Conservation (phyloP, 768 basidiomycete species). For the Pseudohyphozyma bogoriensis region DNA sequence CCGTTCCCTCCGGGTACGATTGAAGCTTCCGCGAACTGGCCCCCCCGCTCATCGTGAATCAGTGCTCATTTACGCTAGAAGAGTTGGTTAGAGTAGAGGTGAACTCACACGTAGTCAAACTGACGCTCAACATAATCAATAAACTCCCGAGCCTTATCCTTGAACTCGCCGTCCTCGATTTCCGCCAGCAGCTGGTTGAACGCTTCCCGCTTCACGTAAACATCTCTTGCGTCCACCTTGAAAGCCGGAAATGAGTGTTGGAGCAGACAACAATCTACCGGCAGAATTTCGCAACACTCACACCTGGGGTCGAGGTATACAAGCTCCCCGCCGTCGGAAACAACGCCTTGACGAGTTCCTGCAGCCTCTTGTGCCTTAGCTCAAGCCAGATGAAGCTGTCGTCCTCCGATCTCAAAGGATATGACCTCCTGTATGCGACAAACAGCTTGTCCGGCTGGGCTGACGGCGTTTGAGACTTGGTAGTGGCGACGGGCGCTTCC, state of each 20-base stretch:
- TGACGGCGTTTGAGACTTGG: too few relatives aligned
- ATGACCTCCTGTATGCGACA: not conserved
- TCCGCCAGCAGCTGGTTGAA: not conserved
- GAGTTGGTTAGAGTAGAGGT: not conserved
- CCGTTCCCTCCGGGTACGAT: not conserved
- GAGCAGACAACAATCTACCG: not conserved
- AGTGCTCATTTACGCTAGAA: not conserved
- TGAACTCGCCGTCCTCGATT: not conserved
- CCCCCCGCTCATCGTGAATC: too few relatives aligned
- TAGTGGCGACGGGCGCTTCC: too few relatives aligned
- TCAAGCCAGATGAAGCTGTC: not conserved
- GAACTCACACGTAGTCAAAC: constrained; percentile 4
- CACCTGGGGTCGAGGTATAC: not conserved
- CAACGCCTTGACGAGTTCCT: not conserved
- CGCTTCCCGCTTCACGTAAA: not conserved
- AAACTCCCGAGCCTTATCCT: not conserved
- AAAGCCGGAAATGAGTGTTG: too few relatives aligned
- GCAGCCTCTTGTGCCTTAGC: not conserved
- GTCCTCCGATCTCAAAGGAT: not conserved
- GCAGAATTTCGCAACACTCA: not conserved
- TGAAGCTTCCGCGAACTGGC: not conserved
- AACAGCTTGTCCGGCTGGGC: not conserved
- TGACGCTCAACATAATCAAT: not conserved
- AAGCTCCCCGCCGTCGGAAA: not conserved
- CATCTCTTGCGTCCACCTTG: not conserved